Evolutionary conservation across 164 flowering plant species (phyloP), one percentile per base, ranked within the genome.

Genomic region (Saururus chinensis): DNA sequence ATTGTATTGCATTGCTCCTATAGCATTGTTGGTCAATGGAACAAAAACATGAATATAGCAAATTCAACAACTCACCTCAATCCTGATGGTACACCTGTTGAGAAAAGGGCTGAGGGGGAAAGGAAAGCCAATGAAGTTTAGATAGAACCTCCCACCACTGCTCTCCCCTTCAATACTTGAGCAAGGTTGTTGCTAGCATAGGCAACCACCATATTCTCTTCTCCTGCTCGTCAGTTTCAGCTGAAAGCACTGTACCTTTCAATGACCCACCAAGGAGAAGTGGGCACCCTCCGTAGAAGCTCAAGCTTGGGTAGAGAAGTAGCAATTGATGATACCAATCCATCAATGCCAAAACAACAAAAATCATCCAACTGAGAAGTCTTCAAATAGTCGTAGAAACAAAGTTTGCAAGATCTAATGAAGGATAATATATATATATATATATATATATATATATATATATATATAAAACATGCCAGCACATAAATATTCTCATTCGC

Each of bases 51-150:
- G 20, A 14, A 58, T 35, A 40, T 9, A 21, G 61, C 30, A 37
- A 14, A 6, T 51, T 22, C 59, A 65, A 45, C 56, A 11, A 56
- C 76, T 66, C 14, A 89, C 98, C 96, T 89, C 98, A 62, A 84
- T 81, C 76, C 96, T 83, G 41, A 81, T 77, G 6, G 98, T 89
- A 56, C 85, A 74, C 66, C 98, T 78, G 62, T 92, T 88, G 74
- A 92, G 89, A 53, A 92, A 92, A 64, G 98, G 98, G 8, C 98
- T 95, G 56, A 92, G 87, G 65, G 98, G 98, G 70, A 89, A 92
- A 53, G 98, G 98, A 64, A 92, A 92, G 20, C 96, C 96, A 65
- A 96, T 92, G 78, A 92, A 74, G 67, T 89, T 92, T 57, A 92
- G 60, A 65, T 92, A 89, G 74, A 92, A 86, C 62, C 95, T 83